Percentiles rank a stretch among this genome's conserved stretches.
These are phyloP conservation scores for Zelonia costaricensis DNA, from an alignment of 208 protist genomes.

Conservation along the genomic window DNA sequence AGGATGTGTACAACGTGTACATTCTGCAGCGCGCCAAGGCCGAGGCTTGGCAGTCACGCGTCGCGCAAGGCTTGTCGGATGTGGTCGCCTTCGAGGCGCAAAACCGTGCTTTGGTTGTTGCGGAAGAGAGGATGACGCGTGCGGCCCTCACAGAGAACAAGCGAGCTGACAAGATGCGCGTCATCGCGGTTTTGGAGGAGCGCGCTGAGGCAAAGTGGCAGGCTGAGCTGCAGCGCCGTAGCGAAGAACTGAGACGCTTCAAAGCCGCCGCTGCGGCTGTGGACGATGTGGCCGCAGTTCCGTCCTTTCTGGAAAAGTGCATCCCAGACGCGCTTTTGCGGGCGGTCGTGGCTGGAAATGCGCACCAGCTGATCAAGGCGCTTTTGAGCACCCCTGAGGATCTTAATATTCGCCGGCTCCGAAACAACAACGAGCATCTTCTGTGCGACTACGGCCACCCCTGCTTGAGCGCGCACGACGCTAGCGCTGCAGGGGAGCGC, in stretches of 20 bases:
- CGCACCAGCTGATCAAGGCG: constrained; percentile 44
- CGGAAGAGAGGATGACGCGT: constrained; percentile 35
- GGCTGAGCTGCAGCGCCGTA: constrained; percentile 41
- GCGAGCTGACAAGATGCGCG: constrained; percentile 16
- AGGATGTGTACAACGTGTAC: constrained; percentile 42
- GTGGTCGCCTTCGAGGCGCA: constrained; percentile 47
- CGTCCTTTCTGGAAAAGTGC: constrained; percentile 10
- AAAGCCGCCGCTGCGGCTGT: neutral
- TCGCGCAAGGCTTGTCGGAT: constrained; percentile 49
- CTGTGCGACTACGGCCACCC: constrained; percentile 71
- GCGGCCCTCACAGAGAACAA: constrained; percentile 37
- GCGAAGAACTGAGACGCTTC: constrained; percentile 29
- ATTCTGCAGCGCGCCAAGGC: constrained; percentile 43
- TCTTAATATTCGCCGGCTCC: constrained; percentile 66
- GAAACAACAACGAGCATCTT: constrained; percentile 74
- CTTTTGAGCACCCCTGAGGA: constrained; percentile 77
- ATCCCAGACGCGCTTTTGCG: constrained; percentile 28
- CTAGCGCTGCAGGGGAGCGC: neutral
- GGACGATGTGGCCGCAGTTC: neutral
- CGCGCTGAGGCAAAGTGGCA: constrained; percentile 41
- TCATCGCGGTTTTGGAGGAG: constrained; percentile 28
- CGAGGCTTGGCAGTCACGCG: constrained; percentile 67
- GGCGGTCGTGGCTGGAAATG: constrained; percentile 14
- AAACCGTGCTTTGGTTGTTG: constrained; percentile 32
- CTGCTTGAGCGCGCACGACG: constrained; percentile 16